phyloP scores from a whole-genome alignment of 2,329 filamentous ascomycete species.

The Karstenula rhodostoma region DNA sequence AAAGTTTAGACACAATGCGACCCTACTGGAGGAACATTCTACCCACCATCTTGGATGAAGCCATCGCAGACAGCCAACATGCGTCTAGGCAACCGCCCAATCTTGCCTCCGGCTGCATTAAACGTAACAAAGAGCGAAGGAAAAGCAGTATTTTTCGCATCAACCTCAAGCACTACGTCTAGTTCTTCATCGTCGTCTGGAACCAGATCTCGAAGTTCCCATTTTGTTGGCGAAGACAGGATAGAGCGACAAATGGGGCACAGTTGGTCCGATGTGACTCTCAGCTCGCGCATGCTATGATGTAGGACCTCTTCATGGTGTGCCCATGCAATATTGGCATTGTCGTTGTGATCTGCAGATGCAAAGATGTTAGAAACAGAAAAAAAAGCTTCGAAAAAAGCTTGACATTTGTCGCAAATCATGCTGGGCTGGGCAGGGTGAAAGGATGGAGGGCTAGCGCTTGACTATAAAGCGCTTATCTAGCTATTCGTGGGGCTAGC shows the following conservation, averaged over 20 bases:
- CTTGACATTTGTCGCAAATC: slow-evolving; percentile 26
- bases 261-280: slow-evolving; percentile 21
- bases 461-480: not conserved
- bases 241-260: slow-evolving; percentile 32
- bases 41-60: slow-evolving; percentile 23
- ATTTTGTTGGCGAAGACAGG: slow-evolving; percentile 19
- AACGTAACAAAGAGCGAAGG: slow-evolving; percentile 27
- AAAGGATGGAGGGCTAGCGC: not conserved
- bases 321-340: slow-evolving; percentile 21
- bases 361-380: slow-evolving; percentile 14
- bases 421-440: slow-evolving; percentile 15
- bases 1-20: not conserved
- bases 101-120: slow-evolving; percentile 7
- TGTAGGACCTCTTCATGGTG: slow-evolving; percentile 25
- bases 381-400: slow-evolving; percentile 19
- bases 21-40: not conserved
- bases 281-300: slow-evolving; percentile 25
- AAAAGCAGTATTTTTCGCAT: slow-evolving; percentile 18
- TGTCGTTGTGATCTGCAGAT: not conserved
- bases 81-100: slow-evolving; percentile 19
- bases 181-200: slow-evolving; percentile 21
- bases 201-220: slow-evolving; percentile 21
- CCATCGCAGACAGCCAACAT: slow-evolving; percentile 22
- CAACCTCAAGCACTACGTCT: slow-evolving; percentile 23
- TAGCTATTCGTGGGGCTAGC: not conserved